phyloP scores from a whole-genome alignment of 345 rosid species.

The Trapa incisa region DNA sequence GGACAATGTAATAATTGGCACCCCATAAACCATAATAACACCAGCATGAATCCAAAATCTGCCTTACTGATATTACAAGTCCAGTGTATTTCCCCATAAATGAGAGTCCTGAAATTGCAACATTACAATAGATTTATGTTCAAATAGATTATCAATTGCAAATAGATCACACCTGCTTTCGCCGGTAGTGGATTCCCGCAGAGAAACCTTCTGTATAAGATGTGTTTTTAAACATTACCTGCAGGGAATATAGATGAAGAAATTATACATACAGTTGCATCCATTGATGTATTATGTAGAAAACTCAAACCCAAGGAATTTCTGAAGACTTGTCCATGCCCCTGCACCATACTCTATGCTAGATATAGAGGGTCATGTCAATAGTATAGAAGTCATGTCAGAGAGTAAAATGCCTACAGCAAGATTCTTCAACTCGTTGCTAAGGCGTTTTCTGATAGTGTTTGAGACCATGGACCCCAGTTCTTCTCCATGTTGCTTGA shows the following conservation, averaged over 20 bases:
- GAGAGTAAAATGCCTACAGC: constrained; percentile 37
- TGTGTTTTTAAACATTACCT: constrained; percentile 72
- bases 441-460: constrained; percentile 34
- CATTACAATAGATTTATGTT: background rate
- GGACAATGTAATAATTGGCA: background rate
- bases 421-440: constrained; percentile 42
- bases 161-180: constrained; percentile 19
- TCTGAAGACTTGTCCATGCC: background rate
- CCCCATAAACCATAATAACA: background rate
- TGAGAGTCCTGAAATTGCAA: background rate
- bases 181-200: constrained; percentile 37
- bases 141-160: background rate
- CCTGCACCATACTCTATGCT: background rate
- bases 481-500: constrained; percentile 30
- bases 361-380: background rate
- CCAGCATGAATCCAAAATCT: background rate
- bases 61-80: background rate
- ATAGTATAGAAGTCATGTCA: background rate
- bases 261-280: background rate
- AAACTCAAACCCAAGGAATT: background rate
- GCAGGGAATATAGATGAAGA: constrained; percentile 16
- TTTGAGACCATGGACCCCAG: constrained; percentile 39
- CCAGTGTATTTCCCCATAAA: background rate
- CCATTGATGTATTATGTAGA: background rate
- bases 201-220: constrained; percentile 72